These are phyloP conservation scores for Lagenaria siceraria DNA, from an alignment of 306 rosid genomes.

Conservation along the genomic window DNA sequence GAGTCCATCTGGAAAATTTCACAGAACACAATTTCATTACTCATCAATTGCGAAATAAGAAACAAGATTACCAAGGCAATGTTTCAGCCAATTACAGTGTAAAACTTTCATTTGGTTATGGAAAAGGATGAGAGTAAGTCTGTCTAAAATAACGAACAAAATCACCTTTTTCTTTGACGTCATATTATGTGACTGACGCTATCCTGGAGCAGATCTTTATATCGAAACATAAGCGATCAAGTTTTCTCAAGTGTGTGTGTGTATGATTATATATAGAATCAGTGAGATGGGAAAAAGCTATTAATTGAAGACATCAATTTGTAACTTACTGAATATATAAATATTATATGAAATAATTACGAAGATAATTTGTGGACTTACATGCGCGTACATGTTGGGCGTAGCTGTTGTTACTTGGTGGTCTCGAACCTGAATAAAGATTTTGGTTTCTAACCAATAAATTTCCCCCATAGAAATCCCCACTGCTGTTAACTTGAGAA, in stretches of 20 bases:
- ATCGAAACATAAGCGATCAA: neutral
- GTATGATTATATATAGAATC: neutral
- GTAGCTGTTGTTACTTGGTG: slow-evolving; percentile 14
- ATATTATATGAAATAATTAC: neutral
- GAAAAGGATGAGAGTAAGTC: neutral
- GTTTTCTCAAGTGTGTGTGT: neutral
- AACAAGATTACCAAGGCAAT: neutral
- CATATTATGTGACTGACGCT: neutral
- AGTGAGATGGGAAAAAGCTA: neutral
- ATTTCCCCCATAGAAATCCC: slow-evolving; percentile 12
- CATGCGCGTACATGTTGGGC: slow-evolving; percentile 29
- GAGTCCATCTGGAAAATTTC: slow-evolving; percentile 37
- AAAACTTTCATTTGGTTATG: neutral
- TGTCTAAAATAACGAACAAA: neutral
- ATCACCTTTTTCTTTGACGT: neutral
- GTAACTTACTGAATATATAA: neutral
- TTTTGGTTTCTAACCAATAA: slow-evolving; percentile 22
- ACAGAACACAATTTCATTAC: slow-evolving; percentile 15
- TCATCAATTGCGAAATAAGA: slow-evolving; percentile 6
- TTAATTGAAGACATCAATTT: neutral
- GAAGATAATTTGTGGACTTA: slow-evolving; percentile 18
- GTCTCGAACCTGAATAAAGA: slow-evolving; percentile 24
- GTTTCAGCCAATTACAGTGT: neutral
- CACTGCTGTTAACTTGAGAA: slow-evolving; percentile 21
- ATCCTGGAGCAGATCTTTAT: neutral